These are phyloP conservation scores for Cladophialophora exuberans DNA, from an alignment of 2,329 filamentous ascomycete species.

Conservation along the genomic window DNA sequence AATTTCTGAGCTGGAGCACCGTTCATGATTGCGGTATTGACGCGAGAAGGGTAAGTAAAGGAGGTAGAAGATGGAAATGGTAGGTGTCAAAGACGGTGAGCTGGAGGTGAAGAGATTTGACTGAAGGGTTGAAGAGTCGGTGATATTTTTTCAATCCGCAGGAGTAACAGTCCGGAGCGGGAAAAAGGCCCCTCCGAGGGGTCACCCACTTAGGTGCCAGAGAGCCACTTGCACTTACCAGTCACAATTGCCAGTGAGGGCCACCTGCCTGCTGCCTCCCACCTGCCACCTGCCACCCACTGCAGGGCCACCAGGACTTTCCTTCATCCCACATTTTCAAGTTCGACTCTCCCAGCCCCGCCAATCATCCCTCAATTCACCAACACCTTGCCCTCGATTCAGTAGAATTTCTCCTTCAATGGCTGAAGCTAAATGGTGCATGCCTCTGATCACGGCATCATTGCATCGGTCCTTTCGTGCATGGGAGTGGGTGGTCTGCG, in stretches of 20 bases:
- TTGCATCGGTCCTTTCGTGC: too few species aligned
- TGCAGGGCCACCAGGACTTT: background rate
- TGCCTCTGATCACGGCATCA: conserved; percentile 12
- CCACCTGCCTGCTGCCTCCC: too few species aligned
- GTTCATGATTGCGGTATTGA: conserved; percentile 47
- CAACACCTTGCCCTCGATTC: background rate
- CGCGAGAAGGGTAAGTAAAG: background rate
- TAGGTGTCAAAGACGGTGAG: background rate
- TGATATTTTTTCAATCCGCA: conserved; percentile 16
- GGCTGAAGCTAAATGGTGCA: too few species aligned
- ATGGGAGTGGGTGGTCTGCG: background rate
- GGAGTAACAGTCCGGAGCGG: background rate
- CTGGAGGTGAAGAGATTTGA: background rate
- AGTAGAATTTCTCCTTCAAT: background rate
- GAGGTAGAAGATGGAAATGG: background rate
- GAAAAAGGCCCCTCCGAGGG: conserved; percentile 11
- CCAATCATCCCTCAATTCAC: conserved; percentile 5
- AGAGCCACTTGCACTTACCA: background rate
- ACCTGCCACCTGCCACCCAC: background rate
- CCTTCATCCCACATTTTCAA: background rate
- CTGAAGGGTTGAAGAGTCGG: conserved; percentile 6
- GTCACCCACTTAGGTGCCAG: too few species aligned
- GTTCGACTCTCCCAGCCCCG: background rate
- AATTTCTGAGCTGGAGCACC: conserved; percentile 84
- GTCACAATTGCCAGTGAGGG: too few species aligned